phyloP scores from a whole-genome alignment of 192 early-diverging fungal genomes.

The Coemansia sp. region DNA sequence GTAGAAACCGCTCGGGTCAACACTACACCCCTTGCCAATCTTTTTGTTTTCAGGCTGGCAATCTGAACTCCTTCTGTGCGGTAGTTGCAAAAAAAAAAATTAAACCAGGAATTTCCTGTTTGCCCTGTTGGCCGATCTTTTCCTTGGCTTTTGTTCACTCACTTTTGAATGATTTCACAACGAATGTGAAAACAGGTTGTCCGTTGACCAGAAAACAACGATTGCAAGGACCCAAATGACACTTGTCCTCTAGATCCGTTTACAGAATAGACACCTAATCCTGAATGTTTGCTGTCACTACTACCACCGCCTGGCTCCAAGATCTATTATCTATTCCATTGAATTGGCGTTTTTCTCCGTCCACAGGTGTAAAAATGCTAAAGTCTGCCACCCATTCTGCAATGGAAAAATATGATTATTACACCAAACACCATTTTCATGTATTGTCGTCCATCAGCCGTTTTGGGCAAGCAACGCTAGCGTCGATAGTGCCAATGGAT shows the following conservation, averaged over 20 bases:
- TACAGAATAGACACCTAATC: not conserved
- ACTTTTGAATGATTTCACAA: not conserved
- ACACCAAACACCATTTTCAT: not conserved
- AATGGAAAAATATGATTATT: not conserved
- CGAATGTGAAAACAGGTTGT: not conserved
- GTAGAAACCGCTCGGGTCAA: not conserved
- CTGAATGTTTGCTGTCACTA: not conserved
- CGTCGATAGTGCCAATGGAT: not conserved
- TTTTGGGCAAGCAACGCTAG: conserved; percentile 7
- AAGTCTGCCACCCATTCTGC: not conserved
- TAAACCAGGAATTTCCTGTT: not conserved
- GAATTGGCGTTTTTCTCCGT: not conserved
- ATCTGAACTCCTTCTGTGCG: conserved; percentile 18
- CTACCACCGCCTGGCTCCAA: not conserved
- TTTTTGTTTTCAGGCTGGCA: conserved; percentile 7
- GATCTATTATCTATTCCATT: not conserved
- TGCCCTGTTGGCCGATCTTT: not conserved
- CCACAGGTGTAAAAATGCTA: not conserved
- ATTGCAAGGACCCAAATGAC: not conserved
- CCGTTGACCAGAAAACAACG: not conserved
- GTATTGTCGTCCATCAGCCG: not conserved
- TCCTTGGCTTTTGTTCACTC: not conserved
- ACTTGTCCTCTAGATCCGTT: not conserved
- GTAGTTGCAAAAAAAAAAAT: not conserved
- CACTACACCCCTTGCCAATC: not conserved